Evolutionary conservation across 2,329 filamentous ascomycete species (phyloP), one percentile per base, ranked within the genome.

Genomic region (Alternaria consortialis): DNA sequence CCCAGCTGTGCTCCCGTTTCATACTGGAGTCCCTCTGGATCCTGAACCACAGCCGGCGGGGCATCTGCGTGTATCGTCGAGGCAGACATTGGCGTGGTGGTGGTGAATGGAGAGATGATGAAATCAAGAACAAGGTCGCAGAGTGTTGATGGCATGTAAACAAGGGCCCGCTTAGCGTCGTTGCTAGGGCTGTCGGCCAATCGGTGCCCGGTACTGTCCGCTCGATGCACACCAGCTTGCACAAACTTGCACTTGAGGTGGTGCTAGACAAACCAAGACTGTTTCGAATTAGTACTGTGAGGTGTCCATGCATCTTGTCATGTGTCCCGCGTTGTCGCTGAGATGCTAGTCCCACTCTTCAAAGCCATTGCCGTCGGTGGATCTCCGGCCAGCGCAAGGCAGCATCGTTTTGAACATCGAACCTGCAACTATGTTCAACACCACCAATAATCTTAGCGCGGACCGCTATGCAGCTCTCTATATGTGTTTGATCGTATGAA

Each of bases 1-100:
- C 91, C 91, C 59, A 94, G 83, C 74, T 92, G 84, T 71, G 88
- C 88, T 58, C 91, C 90, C 32, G 91, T 88, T 70, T 90, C 87
- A 81, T 94, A 94, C 50, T 89, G 84, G 56, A 90, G 87, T 55
- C 91, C 91, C 57, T 84, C 86, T 55, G 90, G 88, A 76, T 93
- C 90, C 56, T 84, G 82, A 73, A 90, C 91, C 47, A 90, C 84
- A 60, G 79, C 77, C 52, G 83, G 83, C 64, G 83, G 83, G 42
- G 83, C 79, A 61, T 84, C 83, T 59, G 83, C 83, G 74, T 85
- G 83, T 61, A 84, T 76, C 67, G 82, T 83, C 43, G 82, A 80
- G 66, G 74, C 66, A 73, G 75, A 77, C 75, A 78, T 78, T 75
- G 58, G 70, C 67, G 67, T 52, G 15, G 66, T 72, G 15, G 66